Evolutionary conservation across 495 filamentous ascomycete species (phyloP), one percentile per base, ranked within the genome.

Genomic region (Poronia punctata): DNA sequence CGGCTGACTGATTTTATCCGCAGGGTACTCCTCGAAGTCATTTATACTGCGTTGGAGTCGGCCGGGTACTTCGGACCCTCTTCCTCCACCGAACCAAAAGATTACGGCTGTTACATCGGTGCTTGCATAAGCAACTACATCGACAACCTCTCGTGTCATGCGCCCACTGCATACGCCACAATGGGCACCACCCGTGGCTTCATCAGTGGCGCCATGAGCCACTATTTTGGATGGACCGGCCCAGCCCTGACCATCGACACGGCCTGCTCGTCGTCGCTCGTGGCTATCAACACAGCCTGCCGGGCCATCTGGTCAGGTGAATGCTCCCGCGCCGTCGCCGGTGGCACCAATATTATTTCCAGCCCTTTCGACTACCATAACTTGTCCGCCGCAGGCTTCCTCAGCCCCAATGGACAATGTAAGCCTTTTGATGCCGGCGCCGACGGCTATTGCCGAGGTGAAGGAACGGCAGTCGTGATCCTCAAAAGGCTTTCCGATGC

Each of bases 381-480:
- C 20, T 52, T 70, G 3, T 54, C 53, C 4, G 56, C 43, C n/a
- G 66, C 59, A n/a, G 52, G 49, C 0, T 71, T 71, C 28, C 50
- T 71, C 8, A 68, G 62, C 36, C 54, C 58, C 1, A 60, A 64
- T 1, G 55, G 55, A 2, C 40, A 46, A 6, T 56, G 49, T 17
- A 47, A 51, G 16, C 44, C 53, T 3, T 59, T 56, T 15, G 73
- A 78, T 46, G 59, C 61, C 0, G 14, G 39, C 0, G 80, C 75
- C 2, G 62, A 79, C 52, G 80, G 80, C 1, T 83, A 77, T 54
- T 75, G 54, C 1, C 61, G 78, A 5, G 80, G 59, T 3, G 79
- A 84, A 40, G 78, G 65, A 4, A 43, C 76, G 7, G 63, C 48
- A 18, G 56, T 59, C 1, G 21, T 79, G 1, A 53, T 65, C 7